phyloP scores from a whole-genome alignment of 495 filamentous ascomycete genomes.

The Neurospora sp. region DNA sequence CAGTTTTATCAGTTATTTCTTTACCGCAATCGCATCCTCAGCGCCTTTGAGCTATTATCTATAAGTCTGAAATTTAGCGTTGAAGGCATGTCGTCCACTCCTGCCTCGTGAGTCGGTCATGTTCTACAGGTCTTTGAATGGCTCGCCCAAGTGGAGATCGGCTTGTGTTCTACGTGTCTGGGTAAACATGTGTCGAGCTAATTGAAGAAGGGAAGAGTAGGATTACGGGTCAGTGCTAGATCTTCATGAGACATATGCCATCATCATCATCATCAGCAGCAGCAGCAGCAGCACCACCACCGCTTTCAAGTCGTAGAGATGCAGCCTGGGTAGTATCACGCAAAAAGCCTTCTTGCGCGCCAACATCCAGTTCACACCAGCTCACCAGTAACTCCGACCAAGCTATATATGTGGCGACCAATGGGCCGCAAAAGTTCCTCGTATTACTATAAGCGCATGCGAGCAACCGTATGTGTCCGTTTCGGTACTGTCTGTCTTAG shows the following conservation, averaged over 20 bases:
- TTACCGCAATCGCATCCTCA: background rate
- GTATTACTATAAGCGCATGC: background rate
- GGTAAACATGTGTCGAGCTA: background rate
- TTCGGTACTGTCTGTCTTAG: background rate
- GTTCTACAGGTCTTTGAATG: background rate
- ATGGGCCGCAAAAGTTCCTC: background rate
- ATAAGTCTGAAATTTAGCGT: background rate
- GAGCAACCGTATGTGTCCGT: background rate
- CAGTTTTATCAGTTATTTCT: background rate
- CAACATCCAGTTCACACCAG: background rate
- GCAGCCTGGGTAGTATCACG: background rate
- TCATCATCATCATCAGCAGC: background rate
- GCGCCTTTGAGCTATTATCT: background rate
- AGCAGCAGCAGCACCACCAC: background rate
- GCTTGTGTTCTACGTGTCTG: background rate
- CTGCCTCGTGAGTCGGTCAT: background rate
- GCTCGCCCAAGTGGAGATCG: background rate
- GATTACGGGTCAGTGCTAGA: background rate
- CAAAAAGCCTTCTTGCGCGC: background rate
- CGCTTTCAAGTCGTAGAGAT: background rate
- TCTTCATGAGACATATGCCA: background rate
- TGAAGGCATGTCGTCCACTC: background rate
- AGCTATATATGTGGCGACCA: background rate
- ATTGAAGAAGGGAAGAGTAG: background rate
- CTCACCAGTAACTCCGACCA: background rate